Percentiles rank a stretch among this genome's conserved stretches.
Evolutionary conservation across 768 basidiomycete genomes (phyloP).

Genomic region (Collybiopsis luxurians): DNA sequence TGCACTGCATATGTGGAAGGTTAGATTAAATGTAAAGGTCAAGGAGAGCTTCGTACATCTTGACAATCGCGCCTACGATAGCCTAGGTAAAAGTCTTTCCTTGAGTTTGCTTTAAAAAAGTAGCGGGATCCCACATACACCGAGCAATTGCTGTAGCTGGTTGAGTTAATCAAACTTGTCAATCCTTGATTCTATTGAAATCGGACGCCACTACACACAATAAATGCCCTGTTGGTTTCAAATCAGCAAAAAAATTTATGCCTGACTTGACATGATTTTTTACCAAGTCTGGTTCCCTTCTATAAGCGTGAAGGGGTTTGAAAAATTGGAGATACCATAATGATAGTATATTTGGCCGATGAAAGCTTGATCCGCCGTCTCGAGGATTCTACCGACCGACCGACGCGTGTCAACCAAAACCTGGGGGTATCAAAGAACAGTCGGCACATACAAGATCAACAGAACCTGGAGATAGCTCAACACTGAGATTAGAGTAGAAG

Average conservation of each 20-base stretch:
- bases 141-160: conserved; percentile 42
- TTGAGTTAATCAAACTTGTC: neutral
- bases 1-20: conserved; percentile 29
- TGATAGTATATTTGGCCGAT: conserved; percentile 56
- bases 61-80: conserved; percentile 57
- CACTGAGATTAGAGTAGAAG: neutral
- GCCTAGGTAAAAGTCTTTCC: conserved; percentile 31
- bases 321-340: conserved; percentile 48
- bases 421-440: neutral
- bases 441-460: conserved; percentile 29
- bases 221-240: conserved; percentile 41
- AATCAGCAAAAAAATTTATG: neutral
- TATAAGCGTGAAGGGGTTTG: conserved; percentile 31
- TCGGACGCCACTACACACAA: conserved; percentile 33
- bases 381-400: conserved; percentile 38
- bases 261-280: conserved; percentile 8
- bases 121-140: conserved; percentile 28
- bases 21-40: neutral
- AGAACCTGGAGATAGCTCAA: conserved; percentile 29
- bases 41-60: conserved; percentile 30
- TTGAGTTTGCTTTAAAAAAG: neutral
- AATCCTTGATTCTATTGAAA: neutral
- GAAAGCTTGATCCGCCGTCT: conserved; percentile 52
- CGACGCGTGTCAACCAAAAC: too few species aligned
- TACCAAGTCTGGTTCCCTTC: conserved; percentile 44